These are phyloP conservation scores for Farysia itapuensis DNA, from an alignment of 1,284 basidiomycete species.

Conservation along the genomic window DNA sequence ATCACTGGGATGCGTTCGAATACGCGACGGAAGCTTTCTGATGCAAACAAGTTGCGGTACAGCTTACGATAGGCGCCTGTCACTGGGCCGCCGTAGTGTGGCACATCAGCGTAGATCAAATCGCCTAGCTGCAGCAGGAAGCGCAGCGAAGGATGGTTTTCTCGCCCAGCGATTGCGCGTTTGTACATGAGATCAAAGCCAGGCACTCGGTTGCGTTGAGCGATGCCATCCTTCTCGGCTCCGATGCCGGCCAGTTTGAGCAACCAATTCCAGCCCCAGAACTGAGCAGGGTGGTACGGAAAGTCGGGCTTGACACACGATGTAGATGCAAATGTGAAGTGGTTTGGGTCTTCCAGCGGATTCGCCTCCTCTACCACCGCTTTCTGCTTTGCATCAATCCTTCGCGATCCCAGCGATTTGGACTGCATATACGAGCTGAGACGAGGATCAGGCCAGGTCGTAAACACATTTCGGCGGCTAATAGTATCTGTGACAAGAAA, in stretches of 20 bases:
- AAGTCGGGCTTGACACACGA: conserved; percentile 60
- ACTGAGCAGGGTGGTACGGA: conserved; percentile 56
- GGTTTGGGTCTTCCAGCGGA: conserved; percentile 56
- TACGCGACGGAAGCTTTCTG: conserved; percentile 51
- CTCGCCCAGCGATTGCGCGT: conserved; percentile 21
- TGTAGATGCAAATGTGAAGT: conserved; percentile 54
- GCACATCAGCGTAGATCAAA: conserved; percentile 77
- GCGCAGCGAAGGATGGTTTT: conserved; percentile 55
- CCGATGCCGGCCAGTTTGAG: conserved; percentile 42
- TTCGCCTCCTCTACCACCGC: conserved; percentile 4
- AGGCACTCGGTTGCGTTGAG: conserved; percentile 64
- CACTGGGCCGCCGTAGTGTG: conserved; percentile 58
- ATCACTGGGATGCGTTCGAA: conserved; percentile 54
- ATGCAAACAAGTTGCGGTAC: conserved; percentile 58
- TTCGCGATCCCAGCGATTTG: conserved; percentile 16
- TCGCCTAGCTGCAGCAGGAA: conserved; percentile 62
- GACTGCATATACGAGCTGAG: conserved; percentile 43
- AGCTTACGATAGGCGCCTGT: conserved; percentile 49
- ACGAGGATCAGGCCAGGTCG: conserved; percentile 63
- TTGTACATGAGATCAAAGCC: conserved; percentile 71
- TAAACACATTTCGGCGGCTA: conserved; percentile 62
- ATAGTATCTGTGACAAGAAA: conserved; percentile 30
- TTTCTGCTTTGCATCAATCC: conserved; percentile 1
- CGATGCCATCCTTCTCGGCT: conserved; percentile 42
- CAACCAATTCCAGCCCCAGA: conserved; percentile 56